A percentile compares a stretch with the other conserved stretches of the same genome.
Evolutionary conservation across 2,329 filamentous ascomycete genomes (phyloP).

Genomic region (Neofusicoccum parvum): DNA sequence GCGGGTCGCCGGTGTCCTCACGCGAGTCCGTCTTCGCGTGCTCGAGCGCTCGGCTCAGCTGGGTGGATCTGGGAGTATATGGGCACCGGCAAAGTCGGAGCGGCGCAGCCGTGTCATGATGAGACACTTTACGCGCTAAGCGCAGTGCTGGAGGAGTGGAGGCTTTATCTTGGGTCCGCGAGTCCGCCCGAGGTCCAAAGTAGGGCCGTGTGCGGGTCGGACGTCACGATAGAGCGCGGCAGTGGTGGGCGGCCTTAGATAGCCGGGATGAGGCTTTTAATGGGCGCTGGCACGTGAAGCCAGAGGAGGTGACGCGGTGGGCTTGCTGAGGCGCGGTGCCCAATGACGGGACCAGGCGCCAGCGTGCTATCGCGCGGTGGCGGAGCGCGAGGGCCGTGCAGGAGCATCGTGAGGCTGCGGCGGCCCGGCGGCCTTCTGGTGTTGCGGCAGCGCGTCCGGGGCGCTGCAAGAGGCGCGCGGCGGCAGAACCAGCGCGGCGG

Average conservation of each 20-base stretch:
- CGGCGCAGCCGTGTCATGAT: conserved; percentile 8
- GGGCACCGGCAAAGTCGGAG: neutral
- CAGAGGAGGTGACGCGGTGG: conserved; percentile 1
- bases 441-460: neutral
- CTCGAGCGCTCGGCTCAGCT: neutral
- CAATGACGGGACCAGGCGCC: neutral
- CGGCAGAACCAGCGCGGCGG: neutral
- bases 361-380: neutral
- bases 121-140: neutral
- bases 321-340: neutral
- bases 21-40: neutral
- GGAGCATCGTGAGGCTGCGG: neutral
- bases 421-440: neutral
- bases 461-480: neutral
- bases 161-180: neutral
- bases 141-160: neutral
- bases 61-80: neutral
- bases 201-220: neutral
- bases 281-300: neutral
- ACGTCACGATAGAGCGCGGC: neutral
- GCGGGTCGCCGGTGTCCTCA: neutral
- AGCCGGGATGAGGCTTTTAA: conserved; percentile 6
- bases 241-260: conserved; percentile 11
- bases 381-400: neutral
- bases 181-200: neutral